These are phyloP conservation scores for Diaporthe longicolla DNA, from an alignment of 2,329 filamentous ascomycete species.

Conservation along the genomic window DNA sequence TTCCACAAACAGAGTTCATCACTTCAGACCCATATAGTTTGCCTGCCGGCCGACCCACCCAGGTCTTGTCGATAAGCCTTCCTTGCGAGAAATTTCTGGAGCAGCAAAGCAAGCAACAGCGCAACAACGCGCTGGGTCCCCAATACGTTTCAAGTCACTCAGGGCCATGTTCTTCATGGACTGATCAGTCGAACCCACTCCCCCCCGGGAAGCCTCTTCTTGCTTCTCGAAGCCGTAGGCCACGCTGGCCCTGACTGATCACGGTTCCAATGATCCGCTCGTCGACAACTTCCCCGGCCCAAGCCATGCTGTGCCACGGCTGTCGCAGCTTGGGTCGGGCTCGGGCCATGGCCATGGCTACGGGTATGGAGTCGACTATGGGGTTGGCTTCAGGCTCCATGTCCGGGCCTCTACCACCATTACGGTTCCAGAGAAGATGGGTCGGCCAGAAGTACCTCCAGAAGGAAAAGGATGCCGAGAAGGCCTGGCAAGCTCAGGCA, in stretches of 20 bases:
- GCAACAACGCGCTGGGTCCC: neutral
- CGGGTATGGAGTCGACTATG: neutral
- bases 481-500: slow-evolving; percentile 64
- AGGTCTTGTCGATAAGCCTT: slow-evolving; percentile 30
- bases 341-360: neutral
- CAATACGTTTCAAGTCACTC: neutral
- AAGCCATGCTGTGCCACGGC: slow-evolving; percentile 34
- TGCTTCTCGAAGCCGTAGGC: neutral
- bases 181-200: neutral
- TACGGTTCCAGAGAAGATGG: slow-evolving; percentile 50
- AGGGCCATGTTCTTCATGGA: slow-evolving; percentile 12
- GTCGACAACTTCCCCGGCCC: slow-evolving; percentile 44
- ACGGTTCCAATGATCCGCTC: slow-evolving; percentile 50
- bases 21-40: slow-evolving; percentile 6
- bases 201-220: neutral
- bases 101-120: neutral
- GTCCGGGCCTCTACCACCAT: neutral
- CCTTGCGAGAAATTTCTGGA: slow-evolving; percentile 30
- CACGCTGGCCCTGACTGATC: slow-evolving; percentile 7
- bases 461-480: slow-evolving; percentile 59
- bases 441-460: slow-evolving; percentile 59
- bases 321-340: slow-evolving; percentile 17
- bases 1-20: neutral
- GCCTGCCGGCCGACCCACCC: slow-evolving; percentile 31
- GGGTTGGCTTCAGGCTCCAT: neutral